phyloP scores from a whole-genome alignment of 2,329 filamentous ascomycete genomes.

The Pyrenophora graminea region DNA sequence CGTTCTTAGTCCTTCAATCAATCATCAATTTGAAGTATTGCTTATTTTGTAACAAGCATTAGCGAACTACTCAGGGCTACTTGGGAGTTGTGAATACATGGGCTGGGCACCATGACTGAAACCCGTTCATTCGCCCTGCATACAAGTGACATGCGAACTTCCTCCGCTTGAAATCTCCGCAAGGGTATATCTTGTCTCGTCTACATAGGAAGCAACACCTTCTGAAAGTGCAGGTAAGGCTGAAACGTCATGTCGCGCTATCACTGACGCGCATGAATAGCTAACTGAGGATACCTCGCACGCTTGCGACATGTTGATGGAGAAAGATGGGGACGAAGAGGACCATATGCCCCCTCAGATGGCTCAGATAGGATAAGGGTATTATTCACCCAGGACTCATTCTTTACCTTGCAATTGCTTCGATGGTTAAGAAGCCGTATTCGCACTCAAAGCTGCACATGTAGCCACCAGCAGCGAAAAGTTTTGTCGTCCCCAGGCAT shows the following conservation, averaged over 20 bases:
- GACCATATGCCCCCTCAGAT: too few species aligned
- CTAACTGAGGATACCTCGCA: not conserved
- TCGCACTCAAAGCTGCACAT: too few species aligned
- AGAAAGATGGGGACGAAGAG: not conserved
- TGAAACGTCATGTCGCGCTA: slow-evolving; percentile 6
- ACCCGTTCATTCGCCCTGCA: not conserved
- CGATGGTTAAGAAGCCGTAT: not conserved
- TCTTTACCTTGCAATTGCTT: not conserved
- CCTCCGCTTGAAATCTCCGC: not conserved
- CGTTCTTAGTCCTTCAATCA: too few species aligned
- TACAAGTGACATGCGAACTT: not conserved
- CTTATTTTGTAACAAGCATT: not conserved
- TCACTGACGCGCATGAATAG: slow-evolving; percentile 3
- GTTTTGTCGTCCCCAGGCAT: too few species aligned
- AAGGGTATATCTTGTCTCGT: not conserved
- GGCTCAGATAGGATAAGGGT: too few species aligned
- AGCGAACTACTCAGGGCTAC: not conserved
- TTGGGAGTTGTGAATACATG: not conserved
- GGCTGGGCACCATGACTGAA: slow-evolving; percentile 1
- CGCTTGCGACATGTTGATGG: not conserved
- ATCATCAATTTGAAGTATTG: too few species aligned
- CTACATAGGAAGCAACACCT: not conserved
- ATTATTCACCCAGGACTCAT: not conserved
- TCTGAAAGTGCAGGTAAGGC: not conserved
- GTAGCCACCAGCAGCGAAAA: too few species aligned